Evolutionary conservation across 441 rosid species (phyloP).

Genomic region (Gossypium davidsonii): DNA sequence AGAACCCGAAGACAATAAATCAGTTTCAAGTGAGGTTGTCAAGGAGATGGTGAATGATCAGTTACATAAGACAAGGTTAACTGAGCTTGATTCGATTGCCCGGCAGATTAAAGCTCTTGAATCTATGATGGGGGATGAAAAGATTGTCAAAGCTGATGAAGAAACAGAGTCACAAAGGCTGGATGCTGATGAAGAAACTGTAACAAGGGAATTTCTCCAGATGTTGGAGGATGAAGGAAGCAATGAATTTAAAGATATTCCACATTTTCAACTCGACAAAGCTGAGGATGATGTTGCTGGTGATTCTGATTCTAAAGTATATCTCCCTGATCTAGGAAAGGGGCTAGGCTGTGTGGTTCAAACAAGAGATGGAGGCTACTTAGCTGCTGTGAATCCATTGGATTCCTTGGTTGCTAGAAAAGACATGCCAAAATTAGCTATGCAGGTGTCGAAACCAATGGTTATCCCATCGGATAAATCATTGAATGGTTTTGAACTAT

Average conservation of each 20-base stretch:
- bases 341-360: conserved; percentile 80
- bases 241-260: conserved; percentile 29
- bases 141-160: conserved; percentile 26
- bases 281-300: conserved; percentile 24
- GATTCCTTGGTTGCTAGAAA: conserved; percentile 48
- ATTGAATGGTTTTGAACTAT: conserved; percentile 57
- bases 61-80: conserved; percentile 43
- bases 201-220: conserved; percentile 80
- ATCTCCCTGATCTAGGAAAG: conserved; percentile 80
- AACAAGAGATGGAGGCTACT: conserved; percentile 82
- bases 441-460: conserved; percentile 82
- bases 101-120: conserved; percentile 89
- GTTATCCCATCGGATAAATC: conserved; percentile 34
- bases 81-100: conserved; percentile 79
- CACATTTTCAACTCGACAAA: conserved; percentile 46
- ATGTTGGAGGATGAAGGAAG: conserved; percentile 68
- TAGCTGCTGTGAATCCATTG: conserved; percentile 80
- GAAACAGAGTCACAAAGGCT: conserved; percentile 53
- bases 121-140: conserved; percentile 60
- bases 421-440: conserved; percentile 75
- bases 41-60: conserved; percentile 70
- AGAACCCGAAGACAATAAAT: conserved; percentile 36
- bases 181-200: conserved; percentile 76
- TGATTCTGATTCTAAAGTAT: conserved; percentile 46
- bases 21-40: conserved; percentile 49